phyloP scores from a whole-genome alignment of 2,329 filamentous ascomycete species.

The Ophiostoma fasciatum region DNA sequence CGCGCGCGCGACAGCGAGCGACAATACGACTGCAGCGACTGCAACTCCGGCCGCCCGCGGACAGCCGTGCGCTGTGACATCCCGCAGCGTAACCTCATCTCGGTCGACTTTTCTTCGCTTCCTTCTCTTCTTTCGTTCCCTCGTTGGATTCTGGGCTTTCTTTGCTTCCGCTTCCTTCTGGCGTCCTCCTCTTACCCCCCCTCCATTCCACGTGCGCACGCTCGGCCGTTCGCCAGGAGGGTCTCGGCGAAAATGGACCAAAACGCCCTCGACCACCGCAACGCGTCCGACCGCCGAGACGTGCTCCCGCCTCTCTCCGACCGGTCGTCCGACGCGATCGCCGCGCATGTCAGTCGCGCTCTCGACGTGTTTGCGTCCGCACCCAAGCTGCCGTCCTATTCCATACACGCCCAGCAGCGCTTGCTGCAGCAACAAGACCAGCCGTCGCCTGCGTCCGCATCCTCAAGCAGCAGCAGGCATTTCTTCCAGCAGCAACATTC shows the following conservation, averaged over 20 bases:
- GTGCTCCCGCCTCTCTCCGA: slow-evolving; percentile 10
- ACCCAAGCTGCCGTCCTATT: slow-evolving; percentile 6
- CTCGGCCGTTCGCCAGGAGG: too few relatives aligned
- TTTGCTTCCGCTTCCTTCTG: neutral
- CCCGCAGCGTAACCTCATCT: too few relatives aligned
- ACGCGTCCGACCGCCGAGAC: slow-evolving; percentile 8
- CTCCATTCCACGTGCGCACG: too few relatives aligned
- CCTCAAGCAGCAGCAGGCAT: slow-evolving; percentile 7
- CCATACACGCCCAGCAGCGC: slow-evolving; percentile 2
- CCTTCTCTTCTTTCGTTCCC: too few relatives aligned
- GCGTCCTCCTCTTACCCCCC: too few relatives aligned
- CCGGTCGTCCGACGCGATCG: slow-evolving; percentile 12
- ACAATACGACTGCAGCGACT: too few relatives aligned
- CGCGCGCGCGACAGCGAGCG: too few relatives aligned
- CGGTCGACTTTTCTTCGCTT: too few relatives aligned
- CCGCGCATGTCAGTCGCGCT: slow-evolving; percentile 8
- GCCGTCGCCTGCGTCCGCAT: slow-evolving; percentile 5
- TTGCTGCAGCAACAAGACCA: slow-evolving; percentile 4
- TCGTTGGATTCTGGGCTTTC: too few relatives aligned
- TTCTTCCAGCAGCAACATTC: slow-evolving; percentile 8
- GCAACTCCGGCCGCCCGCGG: too few relatives aligned
- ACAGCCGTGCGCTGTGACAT: too few relatives aligned
- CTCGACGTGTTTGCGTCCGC: slow-evolving; percentile 7
- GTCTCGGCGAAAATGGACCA: slow-evolving; percentile 13
- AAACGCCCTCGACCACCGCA: slow-evolving; percentile 4